These are phyloP conservation scores for Globisporangium acanthophoron DNA, from an alignment of 352 stramenopile species.

Conservation along the genomic window DNA sequence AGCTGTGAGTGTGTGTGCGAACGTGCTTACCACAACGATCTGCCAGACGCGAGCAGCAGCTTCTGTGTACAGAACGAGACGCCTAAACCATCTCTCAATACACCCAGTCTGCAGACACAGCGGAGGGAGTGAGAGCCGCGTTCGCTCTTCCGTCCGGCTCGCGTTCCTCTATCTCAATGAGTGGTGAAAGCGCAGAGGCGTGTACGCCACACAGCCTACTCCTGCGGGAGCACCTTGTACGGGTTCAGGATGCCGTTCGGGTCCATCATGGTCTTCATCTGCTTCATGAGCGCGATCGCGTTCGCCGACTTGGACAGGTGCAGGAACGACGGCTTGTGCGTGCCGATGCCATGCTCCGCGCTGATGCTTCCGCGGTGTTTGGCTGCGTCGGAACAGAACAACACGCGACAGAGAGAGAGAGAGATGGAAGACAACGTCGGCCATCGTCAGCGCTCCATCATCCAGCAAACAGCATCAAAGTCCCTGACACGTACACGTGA, in stretches of 20 bases:
- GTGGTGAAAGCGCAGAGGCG: too few relatives aligned
- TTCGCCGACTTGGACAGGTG: slow-evolving; percentile 75
- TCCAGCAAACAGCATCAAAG: not conserved
- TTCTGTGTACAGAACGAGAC: not conserved
- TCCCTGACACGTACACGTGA: slow-evolving; percentile 42
- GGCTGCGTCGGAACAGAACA: slow-evolving; percentile 16
- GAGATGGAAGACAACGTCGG: not conserved
- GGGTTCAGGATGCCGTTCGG: slow-evolving; percentile 96
- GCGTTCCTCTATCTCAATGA: not conserved
- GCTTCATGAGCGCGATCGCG: slow-evolving; percentile 88
- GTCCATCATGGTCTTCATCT: slow-evolving; percentile 94
- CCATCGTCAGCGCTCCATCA: not conserved
- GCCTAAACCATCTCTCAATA: not conserved
- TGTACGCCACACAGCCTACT: not conserved
- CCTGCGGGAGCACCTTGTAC: slow-evolving; percentile 86
- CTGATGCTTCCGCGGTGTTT: slow-evolving; percentile 93
- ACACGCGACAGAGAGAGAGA: not conserved
- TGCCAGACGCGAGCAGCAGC: not conserved
- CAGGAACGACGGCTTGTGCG: slow-evolving; percentile 90
- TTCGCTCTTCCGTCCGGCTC: not conserved
- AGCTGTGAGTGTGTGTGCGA: slow-evolving; percentile 2
- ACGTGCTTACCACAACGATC: too few relatives aligned
- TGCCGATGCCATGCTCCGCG: slow-evolving; percentile 96
- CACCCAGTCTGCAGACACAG: not conserved
- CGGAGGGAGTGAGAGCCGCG: too few relatives aligned